A percentile compares a stretch with the other conserved stretches of the same genome.
These are phyloP conservation scores for Ogataea hybrid DNA, from an alignment of 1,139 yeast species.

Conservation along the genomic window DNA sequence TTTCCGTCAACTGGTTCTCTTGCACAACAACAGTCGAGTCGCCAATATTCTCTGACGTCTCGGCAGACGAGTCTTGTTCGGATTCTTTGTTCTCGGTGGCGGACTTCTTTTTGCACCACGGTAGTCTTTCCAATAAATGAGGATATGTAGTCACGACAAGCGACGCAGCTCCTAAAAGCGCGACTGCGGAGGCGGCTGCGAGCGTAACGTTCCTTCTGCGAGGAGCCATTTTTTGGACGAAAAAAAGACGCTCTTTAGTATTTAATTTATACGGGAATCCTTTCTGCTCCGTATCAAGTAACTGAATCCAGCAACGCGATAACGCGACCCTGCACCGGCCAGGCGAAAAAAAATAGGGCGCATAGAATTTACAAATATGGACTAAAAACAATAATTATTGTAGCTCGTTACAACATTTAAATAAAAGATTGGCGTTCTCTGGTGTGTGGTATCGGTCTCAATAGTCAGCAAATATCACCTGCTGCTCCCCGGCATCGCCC, in stretches of 20 bases:
- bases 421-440: too few relatives aligned
- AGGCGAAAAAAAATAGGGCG: constrained; percentile 1
- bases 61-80: neutral
- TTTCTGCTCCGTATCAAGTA: constrained; percentile 8
- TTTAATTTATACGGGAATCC: constrained; percentile 1
- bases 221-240: constrained; percentile 11
- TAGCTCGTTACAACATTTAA: too few relatives aligned
- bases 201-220: constrained; percentile 27
- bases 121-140: constrained; percentile 32
- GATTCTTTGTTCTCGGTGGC: constrained; percentile 13
- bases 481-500: constrained; percentile 3
- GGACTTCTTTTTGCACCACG: constrained; percentile 8
- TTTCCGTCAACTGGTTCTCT: constrained; percentile 39
- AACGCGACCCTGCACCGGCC: constrained; percentile 8
- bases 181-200: constrained; percentile 40
- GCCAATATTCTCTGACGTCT: constrained; percentile 6
- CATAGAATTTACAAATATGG: constrained; percentile 9
- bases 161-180: constrained; percentile 44
- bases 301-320: constrained; percentile 11
- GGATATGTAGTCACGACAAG: constrained; percentile 52
- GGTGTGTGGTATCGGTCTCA: neutral
- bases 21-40: constrained; percentile 25
- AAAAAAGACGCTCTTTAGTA: constrained; percentile 2
- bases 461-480: constrained; percentile 2
- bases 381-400: neutral